Conservation (phyloP, 108 stramenopile genomes). For the Fistulifera solaris region DNA sequence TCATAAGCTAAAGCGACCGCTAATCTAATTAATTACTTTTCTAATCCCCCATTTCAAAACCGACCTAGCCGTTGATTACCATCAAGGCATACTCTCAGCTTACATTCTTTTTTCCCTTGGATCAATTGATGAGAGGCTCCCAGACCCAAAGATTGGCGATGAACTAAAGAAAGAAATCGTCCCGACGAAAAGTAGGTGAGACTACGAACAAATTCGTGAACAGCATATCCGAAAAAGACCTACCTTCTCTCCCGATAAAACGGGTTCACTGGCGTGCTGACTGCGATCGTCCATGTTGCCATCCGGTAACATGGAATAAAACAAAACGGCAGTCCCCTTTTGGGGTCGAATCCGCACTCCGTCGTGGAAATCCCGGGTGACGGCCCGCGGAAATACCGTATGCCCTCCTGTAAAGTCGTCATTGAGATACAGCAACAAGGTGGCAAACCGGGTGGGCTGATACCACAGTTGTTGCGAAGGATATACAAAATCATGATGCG, state of each 20-base stretch:
- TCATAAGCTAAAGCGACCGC: too few relatives aligned
- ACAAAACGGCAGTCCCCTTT: slow-evolving; percentile 72
- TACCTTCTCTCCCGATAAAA: slow-evolving; percentile 51
- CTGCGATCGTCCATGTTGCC: slow-evolving; percentile 89
- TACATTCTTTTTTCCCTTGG: too few relatives aligned
- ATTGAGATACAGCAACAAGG: slow-evolving; percentile 76
- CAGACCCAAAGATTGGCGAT: slow-evolving; percentile 79
- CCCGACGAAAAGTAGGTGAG: not conserved
- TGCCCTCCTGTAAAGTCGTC: slow-evolving; percentile 57
- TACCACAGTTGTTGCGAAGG: slow-evolving; percentile 60
- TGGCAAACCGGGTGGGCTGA: slow-evolving; percentile 78
- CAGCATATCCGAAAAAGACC: too few relatives aligned
- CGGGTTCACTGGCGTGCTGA: slow-evolving; percentile 71
- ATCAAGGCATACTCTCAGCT: too few relatives aligned
- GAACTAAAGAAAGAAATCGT: slow-evolving; percentile 19
- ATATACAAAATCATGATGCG: slow-evolving; percentile 86
- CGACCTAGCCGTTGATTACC: too few relatives aligned
- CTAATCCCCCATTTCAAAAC: too few relatives aligned
- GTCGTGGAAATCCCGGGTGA: slow-evolving; percentile 51
- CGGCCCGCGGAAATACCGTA: slow-evolving; percentile 81
- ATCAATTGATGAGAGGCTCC: slow-evolving; percentile 51
- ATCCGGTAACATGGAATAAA: slow-evolving; percentile 85
- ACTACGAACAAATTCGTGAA: not conserved
- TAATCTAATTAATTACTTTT: too few relatives aligned
- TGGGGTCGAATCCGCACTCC: slow-evolving; percentile 70